Evolutionary conservation across 176 grass and related monocot species (phyloP).

Genomic region (Miscanthus lutarioriparius): DNA sequence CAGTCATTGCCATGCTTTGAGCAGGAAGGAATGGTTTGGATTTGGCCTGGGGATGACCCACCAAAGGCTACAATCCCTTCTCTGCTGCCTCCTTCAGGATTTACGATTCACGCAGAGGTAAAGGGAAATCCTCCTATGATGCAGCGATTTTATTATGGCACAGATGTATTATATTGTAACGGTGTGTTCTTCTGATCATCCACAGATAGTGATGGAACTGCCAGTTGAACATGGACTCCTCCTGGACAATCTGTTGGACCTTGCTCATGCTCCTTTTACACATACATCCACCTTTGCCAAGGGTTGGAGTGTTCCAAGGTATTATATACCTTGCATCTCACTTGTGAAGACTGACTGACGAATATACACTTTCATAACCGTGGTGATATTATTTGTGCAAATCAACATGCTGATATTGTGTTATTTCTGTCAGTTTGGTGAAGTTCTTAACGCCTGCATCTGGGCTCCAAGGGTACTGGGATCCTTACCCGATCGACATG

Average conservation of each 20-base stretch:
- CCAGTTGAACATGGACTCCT: slow-evolving; percentile 94
- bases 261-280: slow-evolving; percentile 98
- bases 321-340: background rate
- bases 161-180: slow-evolving; percentile 10
- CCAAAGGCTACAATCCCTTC: slow-evolving; percentile 74
- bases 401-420: background rate
- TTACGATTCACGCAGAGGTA: slow-evolving; percentile 92
- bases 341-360: background rate
- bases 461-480: slow-evolving; percentile 95
- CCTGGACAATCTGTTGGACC: slow-evolving; percentile 94
- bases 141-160: background rate
- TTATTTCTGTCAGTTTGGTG: slow-evolving; percentile 61
- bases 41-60: slow-evolving; percentile 82
- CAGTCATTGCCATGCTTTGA: slow-evolving; percentile 85
- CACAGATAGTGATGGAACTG: slow-evolving; percentile 93
- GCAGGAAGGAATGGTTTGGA: slow-evolving; percentile 99
- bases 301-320: slow-evolving; percentile 99
- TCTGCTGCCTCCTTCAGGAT: slow-evolving; percentile 79
- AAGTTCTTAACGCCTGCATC: slow-evolving; percentile 92
- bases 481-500: slow-evolving; percentile 98
- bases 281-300: slow-evolving; percentile 96
- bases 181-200: slow-evolving; percentile 12
- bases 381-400: background rate
- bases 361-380: background rate
- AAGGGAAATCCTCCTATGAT: slow-evolving; percentile 9